phyloP scores from a whole-genome alignment of 805 yeast species.

The Monosporozyma unispora region DNA sequence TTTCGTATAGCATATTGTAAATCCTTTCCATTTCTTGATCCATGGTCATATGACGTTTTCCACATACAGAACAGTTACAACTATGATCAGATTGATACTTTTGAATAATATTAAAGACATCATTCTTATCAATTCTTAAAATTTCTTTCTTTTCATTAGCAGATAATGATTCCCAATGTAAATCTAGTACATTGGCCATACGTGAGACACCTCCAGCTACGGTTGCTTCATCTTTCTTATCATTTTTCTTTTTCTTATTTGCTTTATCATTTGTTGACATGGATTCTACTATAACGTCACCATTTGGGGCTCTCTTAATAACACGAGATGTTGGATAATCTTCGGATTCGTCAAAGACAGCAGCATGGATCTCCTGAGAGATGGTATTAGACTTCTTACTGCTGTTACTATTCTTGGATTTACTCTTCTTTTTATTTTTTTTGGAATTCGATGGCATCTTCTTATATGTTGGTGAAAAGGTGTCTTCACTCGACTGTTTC shows the following conservation, averaged over 20 bases:
- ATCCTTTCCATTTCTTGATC: constrained; percentile 70
- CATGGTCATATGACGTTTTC: constrained; percentile 58
- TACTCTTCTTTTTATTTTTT: constrained; percentile 23
- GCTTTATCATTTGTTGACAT: constrained; percentile 16
- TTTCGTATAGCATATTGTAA: constrained; percentile 59
- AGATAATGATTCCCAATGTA: constrained; percentile 56
- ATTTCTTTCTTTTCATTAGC: constrained; percentile 53
- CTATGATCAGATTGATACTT: constrained; percentile 41
- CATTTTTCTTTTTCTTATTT: constrained; percentile 2
- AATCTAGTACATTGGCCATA: constrained; percentile 23
- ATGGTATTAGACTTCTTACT: background rate
- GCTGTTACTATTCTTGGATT: constrained; percentile 14
- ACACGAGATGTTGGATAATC: constrained; percentile 69
- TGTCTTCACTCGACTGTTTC: background rate
- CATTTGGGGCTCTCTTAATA: constrained; percentile 61
- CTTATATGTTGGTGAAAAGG: background rate
- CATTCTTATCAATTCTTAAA: constrained; percentile 57
- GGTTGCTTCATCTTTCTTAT: background rate
- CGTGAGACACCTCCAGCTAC: constrained; percentile 9
- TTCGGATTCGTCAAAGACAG: constrained; percentile 44
- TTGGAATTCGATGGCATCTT: constrained; percentile 24
- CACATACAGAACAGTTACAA: constrained; percentile 74
- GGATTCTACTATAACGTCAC: constrained; percentile 63
- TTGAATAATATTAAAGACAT: constrained; percentile 55
- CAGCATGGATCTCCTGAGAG: constrained; percentile 27